Evolutionary conservation across 768 basidiomycete species (phyloP).

Genomic region (Hydnomerulius pinastri): DNA sequence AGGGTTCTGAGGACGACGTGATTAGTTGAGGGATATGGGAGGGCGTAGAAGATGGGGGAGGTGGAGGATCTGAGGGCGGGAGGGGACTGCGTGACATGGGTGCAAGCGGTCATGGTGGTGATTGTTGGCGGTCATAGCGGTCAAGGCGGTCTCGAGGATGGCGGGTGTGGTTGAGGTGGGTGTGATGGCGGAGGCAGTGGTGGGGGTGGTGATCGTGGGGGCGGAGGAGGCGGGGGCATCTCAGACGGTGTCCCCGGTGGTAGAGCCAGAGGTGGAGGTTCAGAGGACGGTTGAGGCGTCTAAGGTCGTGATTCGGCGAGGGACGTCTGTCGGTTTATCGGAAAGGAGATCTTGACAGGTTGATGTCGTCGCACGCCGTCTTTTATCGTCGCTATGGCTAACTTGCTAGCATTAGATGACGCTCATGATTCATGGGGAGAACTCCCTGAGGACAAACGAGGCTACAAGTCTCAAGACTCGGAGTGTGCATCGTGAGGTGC

Average conservation of each 20-base stretch:
- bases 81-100: constrained; percentile 31
- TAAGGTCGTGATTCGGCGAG: constrained; percentile 17
- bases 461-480: no score
- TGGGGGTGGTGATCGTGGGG: constrained; percentile 28
- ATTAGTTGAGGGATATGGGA: constrained; percentile 23
- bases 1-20: constrained; percentile 13
- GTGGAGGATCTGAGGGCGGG: constrained; percentile 7
- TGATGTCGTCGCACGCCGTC: constrained; percentile 16
- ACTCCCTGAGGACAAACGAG: not conserved
- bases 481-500: no score
- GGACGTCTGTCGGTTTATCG: constrained; percentile 21
- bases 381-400: constrained; percentile 1
- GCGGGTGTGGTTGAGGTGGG: constrained; percentile 21
- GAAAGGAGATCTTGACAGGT: constrained; percentile 19
- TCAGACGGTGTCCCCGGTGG: constrained; percentile 22
- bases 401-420: constrained; percentile 5
- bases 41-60: constrained; percentile 19
- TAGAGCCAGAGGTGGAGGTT: constrained; percentile 33
- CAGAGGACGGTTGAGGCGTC: constrained; percentile 34
- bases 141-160: no score
- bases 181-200: constrained; percentile 28
- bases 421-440: constrained; percentile 6
- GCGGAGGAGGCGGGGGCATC: constrained; percentile 17
- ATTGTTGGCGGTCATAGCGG: constrained; percentile 16
- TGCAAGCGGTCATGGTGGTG: constrained; percentile 22